Evolutionary conservation across 202 grass and related monocot species (phyloP), one percentile per base, ranked within the genome.

Genomic region (Panicum virgatum): DNA sequence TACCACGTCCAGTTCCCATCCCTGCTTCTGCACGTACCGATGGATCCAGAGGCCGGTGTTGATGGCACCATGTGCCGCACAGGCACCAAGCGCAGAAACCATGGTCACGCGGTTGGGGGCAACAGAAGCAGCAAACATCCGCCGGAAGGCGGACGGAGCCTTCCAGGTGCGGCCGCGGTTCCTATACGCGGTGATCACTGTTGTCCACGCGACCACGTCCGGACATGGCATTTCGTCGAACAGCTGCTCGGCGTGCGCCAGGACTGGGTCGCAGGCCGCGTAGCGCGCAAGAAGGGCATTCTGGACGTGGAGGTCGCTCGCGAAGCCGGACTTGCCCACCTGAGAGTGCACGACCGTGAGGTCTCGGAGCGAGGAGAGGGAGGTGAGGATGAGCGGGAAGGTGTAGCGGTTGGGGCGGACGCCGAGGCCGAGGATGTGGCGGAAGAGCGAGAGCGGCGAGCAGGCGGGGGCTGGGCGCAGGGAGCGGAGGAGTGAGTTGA

Each of bases 11-110:
- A 94, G 32, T 10, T 89, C 84, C 92, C 92, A 89, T 48, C 69
- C 81, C 13, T 69, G 80, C 62, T 54, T 82, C 83, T 56, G 60
- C 44, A 89, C 54, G 34, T 89, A 87, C 54, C 85, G 77, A 62
- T 94, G 86, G 30, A 94, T 94, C 92, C 92, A 89, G n/a, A 86
- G n/a, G 5, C 89, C 89, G 29, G 76, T 68, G 44, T 94, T 84
- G 0, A 89, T 3, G 0, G 92, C 80, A 0, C 89, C 78, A 68
- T 89, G 86, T 11, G 77, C 78, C 0, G 81, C 84, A 67, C 89
- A 94, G 5, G 92, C 84, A 2, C 83, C 68, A 57, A 94, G 92
- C 1, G 92, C 77, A 19, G 84, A 53, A 32, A 94, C 84, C 89
- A 91, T 87, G 81, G 89, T 91, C 78, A 94, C 86, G 1, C 92